Evolutionary conservation across 2,329 filamentous ascomycete species (phyloP).

Genomic region (Botrytis porri): DNA sequence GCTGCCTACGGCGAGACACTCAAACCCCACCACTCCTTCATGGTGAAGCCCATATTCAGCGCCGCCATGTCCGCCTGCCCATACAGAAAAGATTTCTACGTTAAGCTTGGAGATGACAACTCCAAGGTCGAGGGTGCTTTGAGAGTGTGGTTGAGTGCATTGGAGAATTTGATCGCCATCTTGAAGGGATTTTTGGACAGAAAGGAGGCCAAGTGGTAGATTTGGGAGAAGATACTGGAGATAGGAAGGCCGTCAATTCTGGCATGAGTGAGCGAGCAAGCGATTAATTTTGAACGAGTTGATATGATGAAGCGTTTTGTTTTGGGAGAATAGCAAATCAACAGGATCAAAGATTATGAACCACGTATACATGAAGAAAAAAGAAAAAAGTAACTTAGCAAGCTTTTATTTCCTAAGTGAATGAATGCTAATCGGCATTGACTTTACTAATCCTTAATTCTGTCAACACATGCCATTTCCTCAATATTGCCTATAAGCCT

Average conservation of each 20-base stretch:
- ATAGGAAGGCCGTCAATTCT: not conserved
- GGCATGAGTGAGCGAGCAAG: slow-evolving; percentile 3
- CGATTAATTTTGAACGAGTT: slow-evolving; percentile 8
- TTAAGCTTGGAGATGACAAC: slow-evolving; percentile 71
- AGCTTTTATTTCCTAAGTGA: not conserved
- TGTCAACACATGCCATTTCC: too few relatives aligned
- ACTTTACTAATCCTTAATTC: not conserved
- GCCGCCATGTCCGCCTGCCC: slow-evolving; percentile 91
- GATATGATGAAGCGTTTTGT: not conserved
- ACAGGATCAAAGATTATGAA: not conserved
- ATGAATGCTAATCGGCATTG: not conserved
- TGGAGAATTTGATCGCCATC: slow-evolving; percentile 77
- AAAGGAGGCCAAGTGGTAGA: slow-evolving; percentile 47
- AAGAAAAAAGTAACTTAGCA: not conserved
- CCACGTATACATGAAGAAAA: not conserved
- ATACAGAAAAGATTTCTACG: slow-evolving; percentile 90
- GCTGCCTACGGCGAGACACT: slow-evolving; percentile 80
- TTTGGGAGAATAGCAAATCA: not conserved
- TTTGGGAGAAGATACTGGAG: not conserved
- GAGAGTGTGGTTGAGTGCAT: slow-evolving; percentile 67
- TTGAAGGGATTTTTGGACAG: slow-evolving; percentile 61
- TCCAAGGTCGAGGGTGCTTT: slow-evolving; percentile 63
- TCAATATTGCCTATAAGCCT: not conserved
- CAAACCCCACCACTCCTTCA: slow-evolving; percentile 85
- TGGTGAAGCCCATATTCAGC: slow-evolving; percentile 89